Base-by-base conservation (phyloP, 2,329 filamentous ascomycete genomes). In the Fusarium sp. region DNA sequence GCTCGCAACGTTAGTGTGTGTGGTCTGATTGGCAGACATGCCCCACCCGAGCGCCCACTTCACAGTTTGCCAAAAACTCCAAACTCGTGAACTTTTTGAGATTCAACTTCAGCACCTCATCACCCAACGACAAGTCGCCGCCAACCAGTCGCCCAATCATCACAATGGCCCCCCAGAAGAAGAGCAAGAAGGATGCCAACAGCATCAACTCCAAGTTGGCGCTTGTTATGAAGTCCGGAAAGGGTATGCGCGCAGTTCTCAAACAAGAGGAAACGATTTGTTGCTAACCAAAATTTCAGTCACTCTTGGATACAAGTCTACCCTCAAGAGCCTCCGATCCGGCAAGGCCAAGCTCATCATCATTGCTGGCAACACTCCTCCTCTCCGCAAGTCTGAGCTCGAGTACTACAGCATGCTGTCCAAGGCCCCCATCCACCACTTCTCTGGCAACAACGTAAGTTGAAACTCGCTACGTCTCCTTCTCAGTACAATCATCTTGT, bases 341-440 rank as follows among this genome's bases (percentile, higher is more conserved):
- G 95, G 95, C 85, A 98, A 98, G 91, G 96, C 96, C 84, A 98
- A 98, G 92, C 91, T 98, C 76, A 93, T 98, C 83, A 94, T 97
- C 86, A 97, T 97, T 65, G 80, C 81, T 77, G 94, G 93, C 86
- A 98, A 99, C 90, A 97, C 95, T 76, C 95, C 95, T 81, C 96
- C 96, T 84, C 93, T 99, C 79, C 91, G 95, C 84, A 99, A 98
- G 92, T 93, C 90, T 79, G 95, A 98, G 89, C 90, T 98, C 72
- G 95, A 98, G 88, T 98, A 93, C 87, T 94, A 95, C 88, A 89
- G 89, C 82, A 96, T 96, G 93, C 85, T 97, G 79, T 91, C 91
- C 83, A 97, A 98, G 91, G 93, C 92, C 78, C 91, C 92, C 74
- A 95, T 98, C 79, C 95, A 98, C 89, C 96, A 99, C 89, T 98